Conservation (phyloP, 2,329 filamentous ascomycete genomes). For the Dendrostoma leiphaemia region DNA sequence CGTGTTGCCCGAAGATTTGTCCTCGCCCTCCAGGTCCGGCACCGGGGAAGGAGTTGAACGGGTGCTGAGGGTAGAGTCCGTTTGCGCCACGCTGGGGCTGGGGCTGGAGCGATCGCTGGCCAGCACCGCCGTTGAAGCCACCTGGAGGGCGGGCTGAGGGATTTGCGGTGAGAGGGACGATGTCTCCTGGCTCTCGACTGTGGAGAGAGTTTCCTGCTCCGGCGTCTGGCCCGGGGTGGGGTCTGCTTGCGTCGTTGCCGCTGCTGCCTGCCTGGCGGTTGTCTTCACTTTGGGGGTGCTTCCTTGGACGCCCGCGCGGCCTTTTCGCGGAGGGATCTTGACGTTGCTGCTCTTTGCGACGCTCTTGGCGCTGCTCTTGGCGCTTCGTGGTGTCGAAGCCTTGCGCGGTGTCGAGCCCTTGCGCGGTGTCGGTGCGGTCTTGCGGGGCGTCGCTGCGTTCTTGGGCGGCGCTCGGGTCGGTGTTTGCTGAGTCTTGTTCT, state of each 20-base stretch:
- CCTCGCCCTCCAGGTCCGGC: background rate
- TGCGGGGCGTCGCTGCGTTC: background rate
- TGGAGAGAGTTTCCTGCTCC: background rate
- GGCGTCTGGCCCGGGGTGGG: background rate
- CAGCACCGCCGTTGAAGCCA: no score
- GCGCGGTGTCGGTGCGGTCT: background rate
- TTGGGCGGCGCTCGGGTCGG: constrained; percentile 20
- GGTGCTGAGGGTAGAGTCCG: background rate
- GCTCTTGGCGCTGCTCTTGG: background rate
- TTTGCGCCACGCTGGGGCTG: background rate
- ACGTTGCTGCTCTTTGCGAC: background rate
- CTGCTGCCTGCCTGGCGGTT: background rate
- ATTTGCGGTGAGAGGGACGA: no score
- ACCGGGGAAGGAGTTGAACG: background rate
- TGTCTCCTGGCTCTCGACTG: background rate
- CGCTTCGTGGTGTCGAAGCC: background rate
- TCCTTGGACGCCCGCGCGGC: constrained; percentile 10
- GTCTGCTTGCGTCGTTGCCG: background rate
- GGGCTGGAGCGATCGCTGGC: background rate
- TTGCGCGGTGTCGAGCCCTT: background rate
- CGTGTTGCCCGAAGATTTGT: background rate
- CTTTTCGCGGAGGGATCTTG: background rate
- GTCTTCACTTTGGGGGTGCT: background rate
- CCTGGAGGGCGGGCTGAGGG: background rate
- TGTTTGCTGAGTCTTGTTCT: constrained; percentile 24